A percentile compares a stretch with the other conserved stretches of the same genome.
These are phyloP conservation scores for Collybia sordida DNA, from an alignment of 768 basidiomycete species.

Conservation along the genomic window DNA sequence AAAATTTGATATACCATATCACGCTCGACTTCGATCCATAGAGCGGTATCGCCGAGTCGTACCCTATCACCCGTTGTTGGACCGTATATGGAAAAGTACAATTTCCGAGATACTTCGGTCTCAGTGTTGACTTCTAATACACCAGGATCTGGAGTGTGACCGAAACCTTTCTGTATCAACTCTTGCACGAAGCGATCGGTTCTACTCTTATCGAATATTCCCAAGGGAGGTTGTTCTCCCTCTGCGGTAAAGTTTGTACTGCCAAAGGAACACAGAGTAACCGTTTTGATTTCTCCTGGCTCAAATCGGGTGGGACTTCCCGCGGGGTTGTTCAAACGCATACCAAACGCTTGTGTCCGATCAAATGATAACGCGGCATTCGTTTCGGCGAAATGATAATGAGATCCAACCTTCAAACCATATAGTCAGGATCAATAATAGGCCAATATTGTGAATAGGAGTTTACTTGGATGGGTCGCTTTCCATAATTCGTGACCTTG, in stretches of 20 bases:
- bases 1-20: conserved; percentile 55
- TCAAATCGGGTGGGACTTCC: conserved; percentile 98
- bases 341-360: conserved; percentile 76
- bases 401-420: conserved; percentile 74
- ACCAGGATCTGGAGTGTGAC: conserved; percentile 66
- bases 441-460: not conserved
- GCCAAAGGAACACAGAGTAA: conserved; percentile 76
- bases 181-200: conserved; percentile 46
- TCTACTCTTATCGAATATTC: conserved; percentile 42
- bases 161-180: conserved; percentile 64
- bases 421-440: conserved; percentile 6
- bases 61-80: conserved; percentile 91
- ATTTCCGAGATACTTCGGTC: conserved; percentile 60
- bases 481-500: conserved; percentile 86
- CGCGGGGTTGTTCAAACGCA: conserved; percentile 87
- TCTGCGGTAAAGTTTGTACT: conserved; percentile 75
- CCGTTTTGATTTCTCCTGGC: conserved; percentile 85
- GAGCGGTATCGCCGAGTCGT: conserved; percentile 81
- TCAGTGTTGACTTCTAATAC: conserved; percentile 50
- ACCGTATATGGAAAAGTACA: conserved; percentile 93
- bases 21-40: conserved; percentile 92
- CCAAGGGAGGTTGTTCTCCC: conserved; percentile 72
- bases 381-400: conserved; percentile 93
- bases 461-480: conserved; percentile 87
- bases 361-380: conserved; percentile 84